These are phyloP conservation scores for Rhodotorula glutinis DNA, from an alignment of 1,284 basidiomycete genomes.

Conservation along the genomic window DNA sequence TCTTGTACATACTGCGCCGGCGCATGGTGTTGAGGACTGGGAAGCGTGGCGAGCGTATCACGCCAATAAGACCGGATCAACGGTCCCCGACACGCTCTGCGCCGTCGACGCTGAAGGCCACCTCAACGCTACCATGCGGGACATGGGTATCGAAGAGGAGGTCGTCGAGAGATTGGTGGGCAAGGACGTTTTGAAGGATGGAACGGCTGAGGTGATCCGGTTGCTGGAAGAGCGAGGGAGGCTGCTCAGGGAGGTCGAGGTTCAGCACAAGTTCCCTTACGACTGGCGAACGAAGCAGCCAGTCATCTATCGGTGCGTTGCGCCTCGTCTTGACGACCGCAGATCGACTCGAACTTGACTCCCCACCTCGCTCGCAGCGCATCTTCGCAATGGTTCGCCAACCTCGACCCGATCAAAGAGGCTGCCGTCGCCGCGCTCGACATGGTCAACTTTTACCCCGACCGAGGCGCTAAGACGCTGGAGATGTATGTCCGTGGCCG, in stretches of 20 bases:
- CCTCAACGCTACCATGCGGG: constrained; percentile 62
- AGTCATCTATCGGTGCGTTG: constrained; percentile 74
- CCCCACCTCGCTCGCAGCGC: constrained; percentile 57
- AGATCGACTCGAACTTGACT: background rate
- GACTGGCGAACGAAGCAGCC: constrained; percentile 96
- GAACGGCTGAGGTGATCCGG: constrained; percentile 64
- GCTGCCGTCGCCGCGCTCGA: constrained; percentile 69
- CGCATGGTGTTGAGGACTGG: constrained; percentile 93
- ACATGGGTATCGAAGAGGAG: constrained; percentile 42
- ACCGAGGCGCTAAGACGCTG: constrained; percentile 71
- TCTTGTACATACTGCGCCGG: constrained; percentile 91
- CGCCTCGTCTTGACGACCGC: background rate
- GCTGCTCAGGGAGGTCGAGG: constrained; percentile 65
- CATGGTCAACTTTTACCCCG: constrained; percentile 73
- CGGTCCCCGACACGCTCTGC: constrained; percentile 52
- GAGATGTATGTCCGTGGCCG: constrained; percentile 79
- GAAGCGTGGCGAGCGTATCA: constrained; percentile 58
- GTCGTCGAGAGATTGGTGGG: constrained; percentile 59
- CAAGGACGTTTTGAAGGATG: constrained; percentile 68
- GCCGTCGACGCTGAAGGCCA: constrained; percentile 79
- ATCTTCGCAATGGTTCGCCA: constrained; percentile 97
- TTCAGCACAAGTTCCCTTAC: constrained; percentile 89
- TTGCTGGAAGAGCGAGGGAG: constrained; percentile 59
- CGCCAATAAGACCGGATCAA: background rate
- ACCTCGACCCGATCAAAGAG: constrained; percentile 77